Conservation (phyloP, 306 rosid species). For the Cucurbita moschata region DNA sequence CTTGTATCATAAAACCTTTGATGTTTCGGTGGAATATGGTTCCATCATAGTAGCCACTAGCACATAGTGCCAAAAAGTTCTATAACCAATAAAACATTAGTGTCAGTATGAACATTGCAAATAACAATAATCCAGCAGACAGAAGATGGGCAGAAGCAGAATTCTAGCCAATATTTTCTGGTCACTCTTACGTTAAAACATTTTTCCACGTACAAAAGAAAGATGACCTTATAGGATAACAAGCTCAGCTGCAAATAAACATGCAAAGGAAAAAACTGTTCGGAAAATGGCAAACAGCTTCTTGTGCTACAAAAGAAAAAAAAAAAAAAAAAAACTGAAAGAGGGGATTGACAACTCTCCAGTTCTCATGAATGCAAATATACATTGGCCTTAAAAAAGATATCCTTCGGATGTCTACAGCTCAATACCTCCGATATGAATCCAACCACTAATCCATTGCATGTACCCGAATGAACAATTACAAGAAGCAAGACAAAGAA, state of each 20-base stretch:
- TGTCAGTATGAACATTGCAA: background rate
- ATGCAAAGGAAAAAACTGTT: background rate
- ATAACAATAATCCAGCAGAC: background rate
- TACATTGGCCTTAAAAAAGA: background rate
- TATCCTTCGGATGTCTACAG: background rate
- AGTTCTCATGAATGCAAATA: background rate
- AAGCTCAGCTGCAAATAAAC: background rate
- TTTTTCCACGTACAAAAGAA: background rate
- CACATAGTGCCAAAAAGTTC: slow-evolving; percentile 77
- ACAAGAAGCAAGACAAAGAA: too few species aligned
- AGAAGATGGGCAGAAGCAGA: background rate
- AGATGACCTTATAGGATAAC: background rate
- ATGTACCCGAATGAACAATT: too few species aligned
- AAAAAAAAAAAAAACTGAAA: background rate
- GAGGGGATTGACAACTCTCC: background rate
- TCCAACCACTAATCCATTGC: too few species aligned
- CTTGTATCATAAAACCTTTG: slow-evolving; percentile 97
- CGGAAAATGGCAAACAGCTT: background rate
- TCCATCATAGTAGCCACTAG: slow-evolving; percentile 83
- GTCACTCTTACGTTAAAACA: background rate
- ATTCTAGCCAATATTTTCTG: background rate
- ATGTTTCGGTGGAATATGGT: slow-evolving; percentile 91
- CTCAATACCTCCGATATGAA: background rate
- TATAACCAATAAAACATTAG: slow-evolving; percentile 16
- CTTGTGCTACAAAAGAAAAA: background rate